Evolutionary conservation across 1,139 yeast species (phyloP), one percentile per base, ranked within the genome.

Genomic region (Taphrina populina): DNA sequence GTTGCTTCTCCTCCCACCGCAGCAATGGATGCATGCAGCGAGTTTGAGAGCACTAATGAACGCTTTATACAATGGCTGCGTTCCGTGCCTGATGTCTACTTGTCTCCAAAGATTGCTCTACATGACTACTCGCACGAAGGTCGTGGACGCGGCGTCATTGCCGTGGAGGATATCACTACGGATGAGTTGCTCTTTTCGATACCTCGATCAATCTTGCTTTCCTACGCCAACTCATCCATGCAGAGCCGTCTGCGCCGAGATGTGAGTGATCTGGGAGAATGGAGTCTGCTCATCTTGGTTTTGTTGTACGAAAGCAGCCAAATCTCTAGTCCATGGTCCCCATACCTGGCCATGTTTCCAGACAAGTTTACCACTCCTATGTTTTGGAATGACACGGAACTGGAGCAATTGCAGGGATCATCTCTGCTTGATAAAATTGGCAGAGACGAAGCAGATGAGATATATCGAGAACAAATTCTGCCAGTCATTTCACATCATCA

Each of bases 141-240:
- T 45, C 88, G 86, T 68, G 97, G 97, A 13, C 76, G 96, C 35
- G 95, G 94, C 5, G 68, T 92, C 10, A 68, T 83, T 7, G 95
- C 96, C 0, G 59, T 64, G 0, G 78, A 77, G 30, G 82, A 81
- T 62, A 84, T 90, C 24, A 63, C 64, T 2, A 17, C 26, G 58
- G 74, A 67, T 27, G 95, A 86, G 60, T 72, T 72, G 0, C 69
- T 92, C 15, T 87, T 88, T 67, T 75, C 77, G 34, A 76, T 92
- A 20, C 95, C 96, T 0, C 71, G 88, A 57, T 65, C 69, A 0
- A 68, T 76, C 0, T 70, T 84, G 6, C 63, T 92, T 44, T 80
- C 84, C 63, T 74, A 81, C 10, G 78, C 76, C 11, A 83, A 82
- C 21, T 73, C 76, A 0, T 69, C 70, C 2, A 67, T 74, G 27